These are phyloP conservation scores for Lepraria neglecta DNA, from an alignment of 495 filamentous ascomycete genomes.

Conservation along the genomic window DNA sequence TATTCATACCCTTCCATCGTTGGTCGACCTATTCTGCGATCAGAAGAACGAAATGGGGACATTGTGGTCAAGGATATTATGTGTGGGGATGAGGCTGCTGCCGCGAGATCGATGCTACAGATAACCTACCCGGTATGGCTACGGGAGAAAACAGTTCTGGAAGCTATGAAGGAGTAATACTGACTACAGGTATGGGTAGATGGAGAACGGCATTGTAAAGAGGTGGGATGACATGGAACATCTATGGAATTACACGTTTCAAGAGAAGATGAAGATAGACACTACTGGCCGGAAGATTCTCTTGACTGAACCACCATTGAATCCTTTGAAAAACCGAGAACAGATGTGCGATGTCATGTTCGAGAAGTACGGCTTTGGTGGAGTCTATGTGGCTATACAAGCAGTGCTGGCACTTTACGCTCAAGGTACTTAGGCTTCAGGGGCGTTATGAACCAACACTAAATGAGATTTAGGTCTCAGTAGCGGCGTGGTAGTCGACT, in stretches of 20 bases:
- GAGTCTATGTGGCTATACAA: conserved; percentile 97
- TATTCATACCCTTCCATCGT: conserved; percentile 98
- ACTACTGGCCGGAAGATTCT: conserved; percentile 92
- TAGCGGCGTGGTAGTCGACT: conserved; percentile 95
- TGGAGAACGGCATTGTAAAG: conserved; percentile 99
- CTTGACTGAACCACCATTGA: conserved; percentile 96
- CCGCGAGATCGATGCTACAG: conserved; percentile 91
- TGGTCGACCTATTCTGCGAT: conserved; percentile 92
- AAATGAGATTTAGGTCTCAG: conserved; percentile 58
- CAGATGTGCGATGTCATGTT: conserved; percentile 99
- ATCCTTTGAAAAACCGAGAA: conserved; percentile 90
- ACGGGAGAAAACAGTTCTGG: neutral
- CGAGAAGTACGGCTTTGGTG: conserved; percentile 90
- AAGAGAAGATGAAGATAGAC: conserved; percentile 91
- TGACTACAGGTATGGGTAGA: conserved; percentile 44
- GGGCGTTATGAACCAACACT: neutral
- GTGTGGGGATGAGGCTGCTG: conserved; percentile 97
- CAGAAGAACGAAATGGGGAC: conserved; percentile 75
- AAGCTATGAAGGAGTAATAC: conserved; percentile 2
- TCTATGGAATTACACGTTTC: conserved; percentile 98
- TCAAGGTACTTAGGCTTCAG: conserved; percentile 56
- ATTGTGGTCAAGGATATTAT: conserved; percentile 97
- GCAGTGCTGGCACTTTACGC: conserved; percentile 96
- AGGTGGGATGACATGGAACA: conserved; percentile 99
- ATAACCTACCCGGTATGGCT: conserved; percentile 81